Base-by-base conservation (phyloP, 2,329 filamentous ascomycete genomes). In the Fonsecaea multimorphosa region DNA sequence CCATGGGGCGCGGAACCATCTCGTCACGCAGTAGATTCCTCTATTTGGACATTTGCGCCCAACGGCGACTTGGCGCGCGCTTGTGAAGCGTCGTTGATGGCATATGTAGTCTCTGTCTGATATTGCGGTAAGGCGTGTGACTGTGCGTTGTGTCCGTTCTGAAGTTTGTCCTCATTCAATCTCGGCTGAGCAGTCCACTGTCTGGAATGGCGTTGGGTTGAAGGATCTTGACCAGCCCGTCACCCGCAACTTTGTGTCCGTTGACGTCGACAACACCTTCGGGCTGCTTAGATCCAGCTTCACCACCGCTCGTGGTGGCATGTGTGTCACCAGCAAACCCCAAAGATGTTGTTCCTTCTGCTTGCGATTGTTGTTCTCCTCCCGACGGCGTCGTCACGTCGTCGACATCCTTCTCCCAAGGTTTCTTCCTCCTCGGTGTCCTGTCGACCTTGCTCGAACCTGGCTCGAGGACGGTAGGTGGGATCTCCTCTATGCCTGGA, bases 401-500 rank as follows among this genome's bases (percentile, higher is more conserved):
- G n/a, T 56, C 61, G n/a, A 6, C 52, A 16, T 86, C 82, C 72
- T 83, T 91, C 80, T 97, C 93, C 93, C 93, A 97, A 0, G 93
- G 93, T 78, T 90, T 90, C 74, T 79, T 83, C 71, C 88, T 81
- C 71, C 78, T 81, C n/a, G 80, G 74, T 24, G 81, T 82, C 27
- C 62, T 69, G 59, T 72, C 71, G 8, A 68, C 49, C 60, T 72
- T 72, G 22, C 68, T 71, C n/a, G 79, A 81, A 61, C 82, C 81
- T 57, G 82, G 76, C 24, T 84, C 83, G 22, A 93, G 82, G 4
- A 97, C 82, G 0, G 89, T 95, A 71, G 92, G 86, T 3, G 93
- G 92, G 60, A 97, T 94, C 69, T 96, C 87, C 71, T 89, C 88
- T 73, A 97, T 96, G 0, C 93, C 93, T 1, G 93, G 92, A 51